Evolutionary conservation across 805 yeast genomes (phyloP).

Genomic region (Pichia deserticola): DNA sequence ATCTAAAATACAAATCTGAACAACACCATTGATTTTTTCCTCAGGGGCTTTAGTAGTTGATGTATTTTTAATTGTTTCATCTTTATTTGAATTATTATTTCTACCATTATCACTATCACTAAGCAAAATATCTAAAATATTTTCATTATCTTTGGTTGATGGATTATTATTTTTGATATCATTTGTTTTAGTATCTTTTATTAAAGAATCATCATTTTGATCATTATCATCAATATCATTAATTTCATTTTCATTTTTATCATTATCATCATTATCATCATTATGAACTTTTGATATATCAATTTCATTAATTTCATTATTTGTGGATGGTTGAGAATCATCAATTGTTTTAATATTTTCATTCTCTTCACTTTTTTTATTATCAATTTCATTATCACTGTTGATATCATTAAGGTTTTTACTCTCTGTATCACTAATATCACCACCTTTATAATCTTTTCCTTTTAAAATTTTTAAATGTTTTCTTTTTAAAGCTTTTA

Average conservation of each 20-base stretch:
- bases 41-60: background rate
- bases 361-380: too few relatives aligned
- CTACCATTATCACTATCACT: background rate
- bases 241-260: too few relatives aligned
- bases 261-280: too few relatives aligned
- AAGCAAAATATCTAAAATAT: background rate
- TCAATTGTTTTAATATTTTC: background rate
- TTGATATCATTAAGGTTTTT: background rate
- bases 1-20: constrained; percentile 59
- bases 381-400: background rate
- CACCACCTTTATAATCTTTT: background rate
- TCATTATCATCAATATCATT: too few relatives aligned
- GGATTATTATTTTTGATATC: too few relatives aligned
- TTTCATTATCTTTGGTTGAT: too few relatives aligned
- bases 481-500: constrained; percentile 27
- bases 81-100: too few relatives aligned
- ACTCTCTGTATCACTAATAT: background rate
- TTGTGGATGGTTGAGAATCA: background rate
- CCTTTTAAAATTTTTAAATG: background rate
- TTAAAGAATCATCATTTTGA: too few relatives aligned
- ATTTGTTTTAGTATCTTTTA: too few relatives aligned
- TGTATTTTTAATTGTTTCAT: too few relatives aligned
- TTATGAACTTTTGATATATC: too few relatives aligned
- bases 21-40: constrained; percentile 16
- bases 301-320: too few relatives aligned